Conservation (phyloP, 2,329 filamentous ascomycete species). For the Xylaria sp. region DNA sequence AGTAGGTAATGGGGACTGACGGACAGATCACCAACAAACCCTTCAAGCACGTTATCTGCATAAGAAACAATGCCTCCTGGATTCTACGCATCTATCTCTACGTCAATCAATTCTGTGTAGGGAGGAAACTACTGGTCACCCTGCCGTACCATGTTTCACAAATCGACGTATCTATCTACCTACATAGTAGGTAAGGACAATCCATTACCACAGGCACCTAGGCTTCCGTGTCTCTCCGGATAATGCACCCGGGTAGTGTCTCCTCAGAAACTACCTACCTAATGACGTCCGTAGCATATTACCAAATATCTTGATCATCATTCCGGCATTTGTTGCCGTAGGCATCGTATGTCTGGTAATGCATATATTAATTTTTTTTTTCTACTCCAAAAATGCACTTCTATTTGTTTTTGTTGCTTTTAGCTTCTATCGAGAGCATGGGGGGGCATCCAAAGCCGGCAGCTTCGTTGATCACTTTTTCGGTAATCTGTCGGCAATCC, state of each 20-base stretch:
- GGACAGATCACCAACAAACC: not conserved
- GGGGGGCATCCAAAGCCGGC: not conserved
- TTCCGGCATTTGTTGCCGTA: not conserved
- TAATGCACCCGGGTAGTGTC: constrained; percentile 39
- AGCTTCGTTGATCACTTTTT: constrained; percentile 1
- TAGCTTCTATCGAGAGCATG: not conserved
- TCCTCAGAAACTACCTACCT: not conserved
- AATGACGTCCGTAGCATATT: not conserved
- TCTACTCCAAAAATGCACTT: not conserved
- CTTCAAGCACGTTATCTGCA: not conserved
- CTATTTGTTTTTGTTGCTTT: not conserved
- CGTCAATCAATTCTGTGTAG: not conserved
- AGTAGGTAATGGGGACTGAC: not conserved
- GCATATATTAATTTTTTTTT: not conserved
- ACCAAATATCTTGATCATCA: constrained; percentile 6
- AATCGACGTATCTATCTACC: constrained; percentile 22
- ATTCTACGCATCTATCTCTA: not conserved
- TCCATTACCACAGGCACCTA: not conserved
- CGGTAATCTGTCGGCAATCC: constrained; percentile 16
- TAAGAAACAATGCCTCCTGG: not conserved
- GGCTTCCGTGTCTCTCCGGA: constrained; percentile 23
- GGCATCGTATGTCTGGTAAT: constrained; percentile 13
- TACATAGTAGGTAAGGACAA: constrained; percentile 15
- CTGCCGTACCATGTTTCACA: constrained; percentile 37
- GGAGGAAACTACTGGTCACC: constrained; percentile 3